Base-by-base conservation (phyloP, 2,329 filamentous ascomycete species). In the Beauveria asiatica region DNA sequence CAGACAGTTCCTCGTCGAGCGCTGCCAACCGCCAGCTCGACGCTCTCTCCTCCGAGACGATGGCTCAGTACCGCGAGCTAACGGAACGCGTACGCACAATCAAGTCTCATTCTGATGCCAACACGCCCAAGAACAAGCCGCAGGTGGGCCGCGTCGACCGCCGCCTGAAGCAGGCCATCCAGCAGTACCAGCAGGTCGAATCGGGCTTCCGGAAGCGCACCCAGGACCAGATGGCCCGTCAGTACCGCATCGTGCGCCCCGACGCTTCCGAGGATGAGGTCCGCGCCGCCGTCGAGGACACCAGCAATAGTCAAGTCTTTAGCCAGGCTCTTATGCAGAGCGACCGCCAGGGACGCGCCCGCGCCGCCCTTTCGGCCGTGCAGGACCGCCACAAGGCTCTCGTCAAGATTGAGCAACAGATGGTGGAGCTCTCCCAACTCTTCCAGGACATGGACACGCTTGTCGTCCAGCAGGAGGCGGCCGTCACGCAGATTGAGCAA, bases 361-460 rank as follows among this genome's bases (percentile, higher is more conserved):
- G 88, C 65, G 84, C 86, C 42, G 90, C 91, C 41, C 81, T 96
- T 60, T 83, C 83, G 66, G 90, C 90, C 65, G 91, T 96, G 41
- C 83, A 88, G 73, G 85, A 89, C 69, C 88, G 94, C 65, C 92
- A 96, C 73, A 85, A 85, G 57, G 92, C 90, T 46, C 89, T 99
- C 66, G 84, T 92, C 75, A 93, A 95, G 81, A 96, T 97, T 70
- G 92, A 96, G 78, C 80, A 84, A 70, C 89, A 95, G 71, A 89
- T 97, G 83, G 85, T 90, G 11, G 89, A 96, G 74, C 80, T 99
- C 60, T 85, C 89, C 6, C 85, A 94, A 74, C 79, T 97, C 59
- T 96, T 97, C 83, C 84, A 92, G 71, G 88, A 97, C 66, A 87
- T 97, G 76, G 90, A 96, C 66, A 85, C 86, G 37, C 79, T 96